Percentiles rank a stretch among this genome's conserved stretches.
Evolutionary conservation across 2,329 filamentous ascomycete genomes (phyloP).

Genomic region (Epichloe hybrida): DNA sequence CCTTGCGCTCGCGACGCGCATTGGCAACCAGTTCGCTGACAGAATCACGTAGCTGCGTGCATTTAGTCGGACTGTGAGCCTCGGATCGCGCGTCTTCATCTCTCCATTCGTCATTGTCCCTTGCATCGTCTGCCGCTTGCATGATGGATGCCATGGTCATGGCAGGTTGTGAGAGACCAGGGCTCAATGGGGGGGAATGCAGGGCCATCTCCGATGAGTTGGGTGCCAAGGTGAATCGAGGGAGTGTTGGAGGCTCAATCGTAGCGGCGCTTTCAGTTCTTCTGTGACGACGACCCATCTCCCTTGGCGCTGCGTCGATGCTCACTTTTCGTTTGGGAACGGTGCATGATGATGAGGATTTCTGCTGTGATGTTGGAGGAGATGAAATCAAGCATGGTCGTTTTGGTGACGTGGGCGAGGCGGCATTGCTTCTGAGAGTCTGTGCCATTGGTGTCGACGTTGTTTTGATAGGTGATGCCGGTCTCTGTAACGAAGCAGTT

Average conservation of each 20-base stretch:
- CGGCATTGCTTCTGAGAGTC: constrained; percentile 8
- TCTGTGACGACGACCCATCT: constrained; percentile 19
- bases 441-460: constrained; percentile 10
- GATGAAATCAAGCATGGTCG: constrained; percentile 21
- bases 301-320: constrained; percentile 25
- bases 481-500: constrained; percentile 22
- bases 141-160: constrained; percentile 42
- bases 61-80: constrained; percentile 44
- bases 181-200: constrained; percentile 23
- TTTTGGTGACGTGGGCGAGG: constrained; percentile 12
- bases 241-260: constrained; percentile 23
- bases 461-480: constrained; percentile 38
- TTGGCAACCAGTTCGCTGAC: constrained; percentile 71
- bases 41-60: constrained; percentile 39
- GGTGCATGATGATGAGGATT: constrained; percentile 8
- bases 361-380: constrained; percentile 22
- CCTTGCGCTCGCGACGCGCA: constrained; percentile 82
- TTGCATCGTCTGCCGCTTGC: constrained; percentile 40
- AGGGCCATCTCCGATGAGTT: constrained; percentile 17
- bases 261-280: constrained; percentile 26
- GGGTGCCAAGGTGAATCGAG: constrained; percentile 20
- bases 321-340: constrained; percentile 26
- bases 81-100: constrained; percentile 21
- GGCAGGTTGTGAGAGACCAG: constrained; percentile 18
- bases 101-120: constrained; percentile 15